Base-by-base conservation (phyloP, 2,329 filamentous ascomycete genomes). In the Talaromyces sp. region DNA sequence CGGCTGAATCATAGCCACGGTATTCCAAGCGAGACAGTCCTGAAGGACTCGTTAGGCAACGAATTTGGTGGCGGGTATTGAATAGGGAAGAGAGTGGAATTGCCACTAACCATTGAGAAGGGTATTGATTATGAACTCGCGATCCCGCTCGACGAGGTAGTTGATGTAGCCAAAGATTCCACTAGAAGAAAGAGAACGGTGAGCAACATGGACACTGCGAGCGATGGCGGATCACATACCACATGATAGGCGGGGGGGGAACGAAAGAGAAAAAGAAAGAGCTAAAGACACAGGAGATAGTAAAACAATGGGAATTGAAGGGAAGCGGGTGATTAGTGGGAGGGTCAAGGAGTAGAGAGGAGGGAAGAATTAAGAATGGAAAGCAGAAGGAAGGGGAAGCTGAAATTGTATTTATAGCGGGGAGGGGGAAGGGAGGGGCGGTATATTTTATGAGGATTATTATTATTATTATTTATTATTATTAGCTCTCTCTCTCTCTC, bases 121-220 rank as follows among this genome's bases (percentile, higher is more conserved):
- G 59, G 93, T 97, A 75, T 97, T 87, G 72, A 97, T 84, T 75
- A 97, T 96, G 80, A 89, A 95, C 79, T 90, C 92, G 76, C 94
- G 86, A 81, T 97, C 93, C 85, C 96, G 97, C 84, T 97, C 94
- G 75, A 97, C 91, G 75, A 97, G 82, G 80, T 97, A 97, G 82
- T 97, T 97, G 82, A 97, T 90, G 84, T 97, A 97, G 70, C 93
- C 93, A 81, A 97, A 83, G 47, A 74, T 74, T 55, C 71, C 71
- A 69, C 71, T 74, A 30, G 11, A 30, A 22, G 37, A n/a, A n/a
- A n/a, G n/a, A n/a, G n/a, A n/a, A n/a, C 24, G 27, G 47, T 35
- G 37, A 49, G 37, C 19, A 49, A 30, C 14, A 11, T 16, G 27
- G n/a, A 16, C 27, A 9, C 9, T 32, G 5, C 2, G 22, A 17